Evolutionary conservation across 306 rosid species (phyloP), one percentile per base, ranked within the genome.

Genomic region (Rubus parviflorus): DNA sequence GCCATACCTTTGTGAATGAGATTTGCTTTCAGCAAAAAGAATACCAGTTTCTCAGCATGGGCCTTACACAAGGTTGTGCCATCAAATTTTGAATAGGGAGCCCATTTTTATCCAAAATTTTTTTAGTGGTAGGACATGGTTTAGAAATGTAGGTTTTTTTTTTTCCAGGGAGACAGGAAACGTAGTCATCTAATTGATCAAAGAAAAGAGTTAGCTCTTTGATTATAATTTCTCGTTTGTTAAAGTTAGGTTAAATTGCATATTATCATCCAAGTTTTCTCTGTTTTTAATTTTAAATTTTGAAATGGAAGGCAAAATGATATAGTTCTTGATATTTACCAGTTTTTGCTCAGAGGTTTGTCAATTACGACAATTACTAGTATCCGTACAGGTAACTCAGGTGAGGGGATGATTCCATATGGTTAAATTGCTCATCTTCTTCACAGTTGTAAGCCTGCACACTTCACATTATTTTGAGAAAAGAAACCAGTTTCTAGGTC

Each of bases 1-100:
- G 87, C 22, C 92, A 94, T 76, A 88, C 96, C 74, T 91, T 94
- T 87, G 81, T 80, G 72, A 94, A 90, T 37, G 89, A 84, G 82
- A 91, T 94, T 68, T 82, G 87, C 77, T 74, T 88, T 40, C 93
- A 85, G 52, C 92, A 82, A 68, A 90, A 83, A 41, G 25, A 46
- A 25, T 17, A 73, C 62, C 85, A 3, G 61, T 58, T 78, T 80
- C 80, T 51, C 49, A 70, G 42, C 58, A 75, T 69, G 70, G 79
- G 41, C 75, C 88, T 46, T 77, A 74, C 86, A 77, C 73, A 51
- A 57, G 82, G 75, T 70, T 71, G 78, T 87, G 86, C 79, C 83
- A 77, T 68, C 77, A 71, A 74, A 66, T 79, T 75, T 57, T 76
- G 76, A 53, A 73, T 67, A 46, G 73, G 68, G 61, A 71, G 43